Conservation (phyloP, 345 rosid species). For the Bruguiera parviflora region DNA sequence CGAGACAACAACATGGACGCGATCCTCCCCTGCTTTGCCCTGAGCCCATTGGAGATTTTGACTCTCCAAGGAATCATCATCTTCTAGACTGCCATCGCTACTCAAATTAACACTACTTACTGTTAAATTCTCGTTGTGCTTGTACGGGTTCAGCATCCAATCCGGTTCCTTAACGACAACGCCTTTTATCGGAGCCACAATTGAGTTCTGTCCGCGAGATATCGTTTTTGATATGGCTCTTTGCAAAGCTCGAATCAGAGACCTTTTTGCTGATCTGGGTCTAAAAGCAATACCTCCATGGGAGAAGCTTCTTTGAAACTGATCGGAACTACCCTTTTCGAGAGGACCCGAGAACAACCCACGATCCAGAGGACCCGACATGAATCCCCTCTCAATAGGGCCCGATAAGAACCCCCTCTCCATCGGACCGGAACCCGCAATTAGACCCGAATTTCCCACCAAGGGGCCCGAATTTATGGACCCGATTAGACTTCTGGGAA, state of each 20-base stretch:
- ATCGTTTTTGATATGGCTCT: conserved; percentile 73
- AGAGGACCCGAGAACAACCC: conserved; percentile 46
- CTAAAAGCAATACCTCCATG: conserved; percentile 58
- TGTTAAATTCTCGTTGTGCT: conserved; percentile 61
- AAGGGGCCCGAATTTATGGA: conserved; percentile 53
- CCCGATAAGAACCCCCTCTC: conserved; percentile 82
- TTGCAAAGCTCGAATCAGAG: conserved; percentile 59
- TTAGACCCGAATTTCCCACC: conserved; percentile 14
- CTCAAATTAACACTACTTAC: conserved; percentile 58
- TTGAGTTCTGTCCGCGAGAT: conserved; percentile 66
- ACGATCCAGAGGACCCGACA: conserved; percentile 90
- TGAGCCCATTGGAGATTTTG: conserved; percentile 90
- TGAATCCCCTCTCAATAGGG: conserved; percentile 80
- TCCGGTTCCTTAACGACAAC: conserved; percentile 56
- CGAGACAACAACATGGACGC: conserved; percentile 79
- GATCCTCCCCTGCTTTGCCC: conserved; percentile 97
- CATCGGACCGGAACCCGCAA: conserved; percentile 61
- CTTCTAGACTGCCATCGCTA: conserved; percentile 74
- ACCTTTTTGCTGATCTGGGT: conserved; percentile 51
- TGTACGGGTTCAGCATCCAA: conserved; percentile 52
- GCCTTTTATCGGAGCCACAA: conserved; percentile 72
- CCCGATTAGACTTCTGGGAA: conserved; percentile 48
- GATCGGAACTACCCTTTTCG: conserved; percentile 49
- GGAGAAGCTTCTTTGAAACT: conserved; percentile 77
- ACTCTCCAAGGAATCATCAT: conserved; percentile 48